phyloP scores from a whole-genome alignment of 139 green algal genomes.

The Volvox africanus region DNA sequence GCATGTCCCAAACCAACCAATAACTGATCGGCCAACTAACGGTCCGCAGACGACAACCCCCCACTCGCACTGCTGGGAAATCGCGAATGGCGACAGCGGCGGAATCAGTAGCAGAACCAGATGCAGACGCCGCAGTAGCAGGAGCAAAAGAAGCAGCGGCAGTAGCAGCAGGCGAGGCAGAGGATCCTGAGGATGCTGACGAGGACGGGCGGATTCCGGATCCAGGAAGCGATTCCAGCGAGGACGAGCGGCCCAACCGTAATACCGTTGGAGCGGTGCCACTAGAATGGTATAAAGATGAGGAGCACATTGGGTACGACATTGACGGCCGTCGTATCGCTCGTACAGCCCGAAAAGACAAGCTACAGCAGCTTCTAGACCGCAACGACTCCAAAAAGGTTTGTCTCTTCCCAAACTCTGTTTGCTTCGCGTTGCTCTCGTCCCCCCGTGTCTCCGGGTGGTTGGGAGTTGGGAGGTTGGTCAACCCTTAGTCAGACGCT shows the following conservation, averaged over 20 bases:
- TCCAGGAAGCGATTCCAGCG: slow-evolving; percentile 90
- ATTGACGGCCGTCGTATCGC: slow-evolving; percentile 79
- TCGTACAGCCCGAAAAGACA: slow-evolving; percentile 73
- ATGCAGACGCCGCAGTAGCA: neutral
- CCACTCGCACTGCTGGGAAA: slow-evolving; percentile 3
- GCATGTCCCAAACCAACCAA: too few relatives aligned
- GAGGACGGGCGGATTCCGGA: slow-evolving; percentile 33
- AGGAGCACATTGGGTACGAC: slow-evolving; percentile 98
- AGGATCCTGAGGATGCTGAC: neutral
- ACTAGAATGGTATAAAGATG: slow-evolving; percentile 94
- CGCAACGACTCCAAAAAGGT: slow-evolving; percentile 73
- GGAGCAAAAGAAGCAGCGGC: neutral
- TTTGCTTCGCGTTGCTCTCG: neutral
- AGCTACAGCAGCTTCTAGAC: slow-evolving; percentile 84
- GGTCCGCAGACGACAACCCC: neutral
- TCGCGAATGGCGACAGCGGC: neutral
- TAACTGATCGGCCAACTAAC: too few relatives aligned
- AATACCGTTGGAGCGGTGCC: slow-evolving; percentile 95
- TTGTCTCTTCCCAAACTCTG: neutral
- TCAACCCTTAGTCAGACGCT: neutral
- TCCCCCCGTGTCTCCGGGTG: too few relatives aligned
- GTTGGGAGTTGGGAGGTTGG: neutral
- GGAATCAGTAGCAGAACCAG: neutral
- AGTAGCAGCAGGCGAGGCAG: neutral
- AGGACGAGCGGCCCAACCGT: slow-evolving; percentile 89